phyloP scores from a whole-genome alignment of 768 basidiomycete genomes.

The Calocybe gangraenosa region DNA sequence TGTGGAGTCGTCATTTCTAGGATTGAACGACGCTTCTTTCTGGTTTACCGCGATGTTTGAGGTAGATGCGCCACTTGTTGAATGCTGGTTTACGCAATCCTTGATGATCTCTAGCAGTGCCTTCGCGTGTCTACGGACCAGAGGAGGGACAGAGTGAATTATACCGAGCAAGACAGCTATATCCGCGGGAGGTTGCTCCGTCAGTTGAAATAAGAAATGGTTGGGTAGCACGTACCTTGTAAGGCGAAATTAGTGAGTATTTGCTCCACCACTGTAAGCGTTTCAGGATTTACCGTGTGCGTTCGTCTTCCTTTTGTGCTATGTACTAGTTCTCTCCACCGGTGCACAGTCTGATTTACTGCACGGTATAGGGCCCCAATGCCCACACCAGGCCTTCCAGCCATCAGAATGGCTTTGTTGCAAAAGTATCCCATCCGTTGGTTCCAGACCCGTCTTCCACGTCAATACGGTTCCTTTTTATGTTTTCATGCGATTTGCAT shows the following conservation, averaged over 20 bases:
- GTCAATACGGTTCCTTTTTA: conserved; percentile 69
- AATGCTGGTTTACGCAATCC: conserved; percentile 36
- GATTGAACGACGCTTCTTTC: neutral
- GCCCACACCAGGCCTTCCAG: conserved; percentile 30
- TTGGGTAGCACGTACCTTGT: conserved; percentile 71
- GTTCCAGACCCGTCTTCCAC: conserved; percentile 55
- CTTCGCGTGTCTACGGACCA: conserved; percentile 55
- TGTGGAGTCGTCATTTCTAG: conserved; percentile 10
- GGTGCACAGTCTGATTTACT: conserved; percentile 70
- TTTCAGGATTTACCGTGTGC: conserved; percentile 47
- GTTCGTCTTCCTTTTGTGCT: conserved; percentile 85
- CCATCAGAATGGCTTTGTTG: conserved; percentile 60
- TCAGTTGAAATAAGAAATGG: conserved; percentile 67
- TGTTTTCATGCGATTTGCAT: no score
- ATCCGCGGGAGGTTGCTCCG: conserved; percentile 67
- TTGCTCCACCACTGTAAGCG: neutral
- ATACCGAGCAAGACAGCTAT: conserved; percentile 56
- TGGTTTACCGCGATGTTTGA: neutral
- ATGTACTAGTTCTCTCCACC: conserved; percentile 80
- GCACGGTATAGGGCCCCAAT: conserved; percentile 44
- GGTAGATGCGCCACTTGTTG: conserved; percentile 12
- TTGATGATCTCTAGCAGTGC: conserved; percentile 65
- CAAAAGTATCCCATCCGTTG: conserved; percentile 74
- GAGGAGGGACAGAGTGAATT: conserved; percentile 58
- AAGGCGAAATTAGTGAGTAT: neutral